These are phyloP conservation scores for Lecanicillium sp. DNA, from an alignment of 2,329 filamentous ascomycete genomes.

Conservation along the genomic window DNA sequence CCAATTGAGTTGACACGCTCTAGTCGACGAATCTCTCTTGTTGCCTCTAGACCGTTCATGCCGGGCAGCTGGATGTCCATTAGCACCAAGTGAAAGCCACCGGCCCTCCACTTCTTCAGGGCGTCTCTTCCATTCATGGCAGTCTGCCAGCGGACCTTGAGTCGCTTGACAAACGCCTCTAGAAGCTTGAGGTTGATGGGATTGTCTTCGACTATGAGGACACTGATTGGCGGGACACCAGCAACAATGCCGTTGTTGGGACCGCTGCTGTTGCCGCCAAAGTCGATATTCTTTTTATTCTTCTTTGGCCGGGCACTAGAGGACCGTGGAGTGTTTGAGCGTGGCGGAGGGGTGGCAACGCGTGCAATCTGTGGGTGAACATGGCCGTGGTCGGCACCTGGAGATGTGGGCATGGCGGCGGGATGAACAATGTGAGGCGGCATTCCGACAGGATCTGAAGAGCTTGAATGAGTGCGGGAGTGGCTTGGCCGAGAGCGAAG, in stretches of 20 bases:
- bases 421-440: conserved; percentile 41
- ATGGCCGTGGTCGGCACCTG: conserved; percentile 43
- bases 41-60: conserved; percentile 93
- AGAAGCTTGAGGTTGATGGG: conserved; percentile 92
- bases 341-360: conserved; percentile 44
- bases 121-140: conserved; percentile 92
- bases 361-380: conserved; percentile 22
- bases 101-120: conserved; percentile 83
- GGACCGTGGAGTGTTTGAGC: conserved; percentile 39
- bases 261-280: conserved; percentile 9
- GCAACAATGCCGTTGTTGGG: conserved; percentile 63
- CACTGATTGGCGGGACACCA: conserved; percentile 89
- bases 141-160: conserved; percentile 96
- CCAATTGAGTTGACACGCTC: conserved; percentile 90
- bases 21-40: conserved; percentile 83
- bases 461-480: conserved; percentile 51
- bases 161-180: conserved; percentile 88
- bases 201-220: conserved; percentile 97
- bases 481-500: conserved; percentile 32
- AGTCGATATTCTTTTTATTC: conserved; percentile 41
- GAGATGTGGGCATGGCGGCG: conserved; percentile 39
- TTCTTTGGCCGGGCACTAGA: conserved; percentile 39
- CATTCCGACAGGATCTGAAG: conserved; percentile 42
- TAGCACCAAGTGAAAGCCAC: conserved; percentile 89
- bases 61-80: conserved; percentile 98